A percentile compares a stretch with the other conserved stretches of the same genome.
Evolutionary conservation across 768 basidiomycete species (phyloP).

Genomic region (Naganishia antarctica): DNA sequence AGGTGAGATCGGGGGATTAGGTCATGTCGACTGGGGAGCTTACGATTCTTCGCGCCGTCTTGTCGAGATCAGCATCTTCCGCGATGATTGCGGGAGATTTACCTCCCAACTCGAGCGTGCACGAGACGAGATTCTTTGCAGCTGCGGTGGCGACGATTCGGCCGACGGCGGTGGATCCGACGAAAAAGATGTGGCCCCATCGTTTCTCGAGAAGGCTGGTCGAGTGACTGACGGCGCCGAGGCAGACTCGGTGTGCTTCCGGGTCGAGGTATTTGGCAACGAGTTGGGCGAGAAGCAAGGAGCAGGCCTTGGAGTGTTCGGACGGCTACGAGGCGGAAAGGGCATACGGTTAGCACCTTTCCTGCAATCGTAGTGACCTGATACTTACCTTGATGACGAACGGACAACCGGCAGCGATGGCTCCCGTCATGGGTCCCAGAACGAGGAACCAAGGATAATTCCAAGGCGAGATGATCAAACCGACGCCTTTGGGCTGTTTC

Average conservation of each 20-base stretch:
- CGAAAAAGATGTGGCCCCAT: conserved; percentile 50
- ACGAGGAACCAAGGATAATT: conserved; percentile 46
- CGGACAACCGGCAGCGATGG: conserved; percentile 49
- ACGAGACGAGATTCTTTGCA: conserved; percentile 47
- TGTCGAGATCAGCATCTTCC: conserved; percentile 38
- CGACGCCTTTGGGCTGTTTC: conserved; percentile 48
- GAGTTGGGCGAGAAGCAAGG: conserved; percentile 40
- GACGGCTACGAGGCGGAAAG: conserved; percentile 41
- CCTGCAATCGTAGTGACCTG: no score
- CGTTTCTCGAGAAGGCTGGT: conserved; percentile 39
- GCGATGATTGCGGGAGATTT: conserved; percentile 48
- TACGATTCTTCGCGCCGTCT: conserved; percentile 39
- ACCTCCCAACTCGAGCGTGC: conserved; percentile 48
- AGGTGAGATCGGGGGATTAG: background rate
- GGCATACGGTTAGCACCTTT: conserved; percentile 6
- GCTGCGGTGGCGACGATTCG: conserved; percentile 44
- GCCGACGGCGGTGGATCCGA: conserved; percentile 45
- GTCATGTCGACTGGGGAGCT: background rate
- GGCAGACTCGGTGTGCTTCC: conserved; percentile 42
- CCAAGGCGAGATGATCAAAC: conserved; percentile 36
- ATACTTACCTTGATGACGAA: conserved; percentile 45
- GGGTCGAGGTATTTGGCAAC: conserved; percentile 43
- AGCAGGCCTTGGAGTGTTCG: conserved; percentile 40
- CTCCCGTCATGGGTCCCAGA: conserved; percentile 41
- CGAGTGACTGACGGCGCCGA: conserved; percentile 40